Evolutionary conservation across 192 early-diverging fungal genomes (phyloP), one percentile per base, ranked within the genome.

Genomic region (Umbelopsis sp.): DNA sequence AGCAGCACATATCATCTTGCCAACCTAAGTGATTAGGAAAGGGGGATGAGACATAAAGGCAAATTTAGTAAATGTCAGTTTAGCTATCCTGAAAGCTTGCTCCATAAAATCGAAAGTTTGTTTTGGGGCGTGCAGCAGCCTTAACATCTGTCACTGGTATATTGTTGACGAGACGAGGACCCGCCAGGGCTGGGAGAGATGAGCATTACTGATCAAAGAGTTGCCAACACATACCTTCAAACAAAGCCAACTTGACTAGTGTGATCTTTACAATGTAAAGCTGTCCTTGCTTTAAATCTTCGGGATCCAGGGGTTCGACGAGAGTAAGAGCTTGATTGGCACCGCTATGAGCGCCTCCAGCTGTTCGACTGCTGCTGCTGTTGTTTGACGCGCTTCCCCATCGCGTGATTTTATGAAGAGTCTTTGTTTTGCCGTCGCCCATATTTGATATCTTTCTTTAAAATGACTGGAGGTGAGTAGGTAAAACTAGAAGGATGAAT

Each of bases 1-100:
- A 80, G 34, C 79, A 80, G 36, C 79, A 80, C 71, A 80, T 76
- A 66, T 80, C 74, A 71, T 80, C 79, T 44, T 80, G 72, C 79
- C 79, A 80, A 10, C 79, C 76, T 77, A 77, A 38, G 17, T 32
- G 17, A 29, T 34, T 12, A 34, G 29, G 34, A 20, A 59, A 32
- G 29, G 56, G 56, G 17, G 31, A 11, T 53, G 52, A 38, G 36
- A 38, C 22, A 53, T 21, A 21, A 53, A 12, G 36, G 16, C 29
- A 16, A 49, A 50, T 44, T 50, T 16, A 29, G 43, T 32, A 56
- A 29, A 17, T 45, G 54, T 45, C 34, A 54, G 38, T 25, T 71
- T 41, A 70, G 38, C 38, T 56, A 34, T 69, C 32, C 53, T 59
- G 11, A 20, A 47, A 20, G 11, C 45, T 49, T 21, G 47, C 47